Conservation (phyloP, 2,329 filamentous ascomycete species). For the Fusarium avenaceum region DNA sequence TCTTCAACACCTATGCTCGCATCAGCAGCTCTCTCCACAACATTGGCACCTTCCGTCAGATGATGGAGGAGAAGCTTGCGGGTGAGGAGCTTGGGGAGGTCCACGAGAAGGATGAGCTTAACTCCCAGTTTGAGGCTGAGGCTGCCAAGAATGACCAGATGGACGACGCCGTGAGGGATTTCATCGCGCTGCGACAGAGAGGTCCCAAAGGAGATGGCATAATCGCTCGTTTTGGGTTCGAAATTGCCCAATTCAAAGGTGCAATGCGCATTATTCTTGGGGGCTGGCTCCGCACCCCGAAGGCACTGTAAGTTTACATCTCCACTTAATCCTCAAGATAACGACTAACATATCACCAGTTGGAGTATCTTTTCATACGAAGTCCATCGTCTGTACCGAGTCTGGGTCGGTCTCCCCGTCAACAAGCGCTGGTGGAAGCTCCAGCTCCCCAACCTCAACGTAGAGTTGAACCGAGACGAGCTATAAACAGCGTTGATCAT, state of each 20-base stretch:
- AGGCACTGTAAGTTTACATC: conserved; percentile 72
- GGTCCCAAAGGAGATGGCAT: conserved; percentile 53
- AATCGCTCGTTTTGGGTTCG: conserved; percentile 71
- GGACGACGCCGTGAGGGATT: conserved; percentile 56
- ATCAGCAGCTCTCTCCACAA: conserved; percentile 85
- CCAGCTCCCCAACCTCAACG: conserved; percentile 57
- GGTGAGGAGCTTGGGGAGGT: conserved; percentile 51
- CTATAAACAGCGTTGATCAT: conserved; percentile 52
- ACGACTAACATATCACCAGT: conserved; percentile 49
- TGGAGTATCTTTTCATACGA: conserved; percentile 62
- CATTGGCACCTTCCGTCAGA: conserved; percentile 76
- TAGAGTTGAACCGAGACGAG: conserved; percentile 59
- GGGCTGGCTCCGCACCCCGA: conserved; percentile 78
- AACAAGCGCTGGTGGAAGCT: conserved; percentile 63
- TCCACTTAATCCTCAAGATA: not conserved
- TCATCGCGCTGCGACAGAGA: conserved; percentile 52
- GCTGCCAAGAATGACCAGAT: conserved; percentile 53
- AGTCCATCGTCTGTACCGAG: conserved; percentile 61
- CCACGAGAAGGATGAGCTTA: conserved; percentile 51
- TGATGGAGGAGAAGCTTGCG: conserved; percentile 59
- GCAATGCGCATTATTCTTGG: conserved; percentile 75
- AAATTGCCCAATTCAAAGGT: conserved; percentile 73
- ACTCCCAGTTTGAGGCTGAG: conserved; percentile 47
- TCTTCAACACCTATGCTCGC: conserved; percentile 93
- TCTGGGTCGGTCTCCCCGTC: conserved; percentile 67